Conservation (phyloP, 208 protist species). For the Hexamita inflata region DNA sequence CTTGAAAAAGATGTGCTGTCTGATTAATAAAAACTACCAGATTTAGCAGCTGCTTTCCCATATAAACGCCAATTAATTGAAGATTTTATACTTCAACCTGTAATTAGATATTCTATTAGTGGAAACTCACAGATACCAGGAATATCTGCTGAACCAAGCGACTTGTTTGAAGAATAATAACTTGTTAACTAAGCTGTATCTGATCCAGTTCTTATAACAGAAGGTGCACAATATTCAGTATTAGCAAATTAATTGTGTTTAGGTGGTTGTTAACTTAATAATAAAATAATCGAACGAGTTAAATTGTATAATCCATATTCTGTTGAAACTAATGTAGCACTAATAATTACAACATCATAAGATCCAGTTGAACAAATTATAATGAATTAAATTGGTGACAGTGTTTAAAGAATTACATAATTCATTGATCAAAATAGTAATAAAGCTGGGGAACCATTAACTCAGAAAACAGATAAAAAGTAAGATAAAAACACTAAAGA, state of each 20-base stretch:
- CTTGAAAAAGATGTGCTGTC: neutral
- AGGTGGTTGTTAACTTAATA: neutral
- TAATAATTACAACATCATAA: neutral
- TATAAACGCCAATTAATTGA: neutral
- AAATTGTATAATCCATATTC: neutral
- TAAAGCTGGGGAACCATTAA: neutral
- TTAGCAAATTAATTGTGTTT: neutral
- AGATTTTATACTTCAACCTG: neutral
- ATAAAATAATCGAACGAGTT: neutral
- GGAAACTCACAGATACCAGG: neutral
- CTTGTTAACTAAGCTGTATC: neutral
- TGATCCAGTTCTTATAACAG: neutral
- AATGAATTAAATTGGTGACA: neutral
- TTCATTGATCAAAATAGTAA: too few relatives aligned
- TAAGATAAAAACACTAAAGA: neutral
- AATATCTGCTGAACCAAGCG: neutral
- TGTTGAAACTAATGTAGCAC: neutral
- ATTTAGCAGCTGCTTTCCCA: neutral
- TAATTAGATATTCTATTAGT: neutral
- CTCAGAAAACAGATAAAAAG: neutral
- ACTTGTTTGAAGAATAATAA: neutral
- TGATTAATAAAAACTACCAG: neutral
- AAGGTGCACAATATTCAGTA: neutral
- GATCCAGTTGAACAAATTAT: neutral
- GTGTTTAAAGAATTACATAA: neutral